A percentile compares a stretch with the other conserved stretches of the same genome.
Conservation (phyloP, 371 early-diverging fungal species). For the Lichtheimia hyalospora region DNA sequence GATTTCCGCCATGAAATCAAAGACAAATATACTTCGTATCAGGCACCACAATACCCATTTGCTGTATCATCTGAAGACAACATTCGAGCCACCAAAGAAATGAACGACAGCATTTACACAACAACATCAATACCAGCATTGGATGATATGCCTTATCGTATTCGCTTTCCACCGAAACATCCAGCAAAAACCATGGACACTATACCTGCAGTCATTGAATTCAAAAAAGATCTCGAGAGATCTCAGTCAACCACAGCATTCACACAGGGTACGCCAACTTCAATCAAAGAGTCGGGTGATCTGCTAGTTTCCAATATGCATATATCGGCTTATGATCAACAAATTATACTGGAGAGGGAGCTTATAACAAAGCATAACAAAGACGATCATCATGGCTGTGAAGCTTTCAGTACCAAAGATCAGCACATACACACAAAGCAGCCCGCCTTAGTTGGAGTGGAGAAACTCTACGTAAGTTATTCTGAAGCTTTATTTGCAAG, state of each 20-base stretch:
- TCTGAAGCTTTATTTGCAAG: too few relatives aligned
- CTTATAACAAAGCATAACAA: conserved; percentile 36
- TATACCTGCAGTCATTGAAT: not conserved
- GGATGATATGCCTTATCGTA: conserved; percentile 4
- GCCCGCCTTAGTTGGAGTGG: not conserved
- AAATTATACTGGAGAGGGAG: conserved; percentile 57
- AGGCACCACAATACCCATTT: not conserved
- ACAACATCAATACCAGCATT: not conserved
- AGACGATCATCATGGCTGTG: too few relatives aligned
- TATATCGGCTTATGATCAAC: conserved; percentile 57
- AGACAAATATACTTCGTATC: conserved; percentile 4
- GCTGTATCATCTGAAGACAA: not conserved
- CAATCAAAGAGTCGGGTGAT: conserved; percentile 59
- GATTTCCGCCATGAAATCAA: conserved; percentile 10
- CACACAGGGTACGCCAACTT: conserved; percentile 45
- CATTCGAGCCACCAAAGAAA: not conserved
- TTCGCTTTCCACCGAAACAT: conserved; percentile 35
- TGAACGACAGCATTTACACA: not conserved
- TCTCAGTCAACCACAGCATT: conserved; percentile 41
- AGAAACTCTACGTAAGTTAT: conserved; percentile 4
- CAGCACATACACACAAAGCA: too few relatives aligned
- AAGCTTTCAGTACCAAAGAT: too few relatives aligned
- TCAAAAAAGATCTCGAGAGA: conserved; percentile 1
- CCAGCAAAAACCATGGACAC: not conserved
- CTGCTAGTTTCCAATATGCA: conserved; percentile 60